A percentile compares a stretch with the other conserved stretches of the same genome.
Conservation (phyloP, 495 filamentous ascomycete species). For the Pseudotulostoma volvatum region DNA sequence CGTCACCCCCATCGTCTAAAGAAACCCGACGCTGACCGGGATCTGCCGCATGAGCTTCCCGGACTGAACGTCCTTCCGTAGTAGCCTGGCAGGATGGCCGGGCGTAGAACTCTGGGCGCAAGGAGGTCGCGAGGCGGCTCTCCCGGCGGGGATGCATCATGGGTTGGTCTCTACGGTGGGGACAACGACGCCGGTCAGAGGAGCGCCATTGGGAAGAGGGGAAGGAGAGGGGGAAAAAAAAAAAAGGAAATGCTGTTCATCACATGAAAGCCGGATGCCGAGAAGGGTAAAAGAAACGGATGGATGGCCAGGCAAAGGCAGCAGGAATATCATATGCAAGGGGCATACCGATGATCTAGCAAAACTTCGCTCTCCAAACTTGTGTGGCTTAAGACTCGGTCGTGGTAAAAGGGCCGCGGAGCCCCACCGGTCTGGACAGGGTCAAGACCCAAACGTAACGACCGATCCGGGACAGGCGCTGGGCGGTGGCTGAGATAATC, state of each 20-base stretch:
- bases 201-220: constrained; percentile 1
- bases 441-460: too few species aligned
- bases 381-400: constrained; percentile 51
- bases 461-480: too few species aligned
- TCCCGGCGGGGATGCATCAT: constrained; percentile 52
- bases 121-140: constrained; percentile 31
- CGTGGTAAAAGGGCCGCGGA: constrained; percentile 43
- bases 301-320: not conserved
- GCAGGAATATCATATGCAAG: not conserved
- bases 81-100: constrained; percentile 15
- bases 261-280: too few species aligned
- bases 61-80: constrained; percentile 11
- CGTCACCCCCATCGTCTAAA: too few species aligned
- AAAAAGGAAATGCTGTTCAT: not conserved
- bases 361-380: constrained; percentile 70
- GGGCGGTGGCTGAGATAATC: too few species aligned
- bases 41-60: constrained; percentile 5
- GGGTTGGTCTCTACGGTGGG: constrained; percentile 54
- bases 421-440: constrained; percentile 14
- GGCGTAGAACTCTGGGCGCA: constrained; percentile 26
- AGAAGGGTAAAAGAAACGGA: constrained; percentile 1
- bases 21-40: constrained; percentile 4
- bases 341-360: constrained; percentile 56
- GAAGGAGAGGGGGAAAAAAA: not conserved
- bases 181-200: constrained; percentile 1